These are phyloP conservation scores for Angophora floribunda DNA, from an alignment of 345 rosid genomes.

Conservation along the genomic window DNA sequence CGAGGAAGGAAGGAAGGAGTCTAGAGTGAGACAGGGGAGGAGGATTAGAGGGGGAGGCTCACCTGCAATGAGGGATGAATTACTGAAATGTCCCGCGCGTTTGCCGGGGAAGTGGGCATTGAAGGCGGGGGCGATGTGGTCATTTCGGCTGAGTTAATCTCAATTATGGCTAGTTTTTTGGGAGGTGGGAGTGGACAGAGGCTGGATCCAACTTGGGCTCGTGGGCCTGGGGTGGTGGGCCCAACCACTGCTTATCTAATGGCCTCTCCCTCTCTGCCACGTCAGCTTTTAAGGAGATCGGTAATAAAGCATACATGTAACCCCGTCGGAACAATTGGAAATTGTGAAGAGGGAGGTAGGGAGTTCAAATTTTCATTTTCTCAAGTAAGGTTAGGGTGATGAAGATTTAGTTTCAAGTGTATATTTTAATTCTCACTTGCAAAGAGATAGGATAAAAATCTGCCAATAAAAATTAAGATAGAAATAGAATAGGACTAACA, in stretches of 20 bases:
- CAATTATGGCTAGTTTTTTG: neutral
- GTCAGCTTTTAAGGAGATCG: neutral
- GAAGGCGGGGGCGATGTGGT: neutral
- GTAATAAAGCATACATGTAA: neutral
- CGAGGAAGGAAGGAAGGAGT: neutral
- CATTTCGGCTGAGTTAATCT: neutral
- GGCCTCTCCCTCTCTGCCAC: neutral
- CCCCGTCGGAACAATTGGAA: rapidly evolving
- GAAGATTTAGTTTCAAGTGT: no score
- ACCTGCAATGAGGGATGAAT: rapidly evolving
- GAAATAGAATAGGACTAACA: no score
- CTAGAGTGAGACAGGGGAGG: neutral
- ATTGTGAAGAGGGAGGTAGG: no score
- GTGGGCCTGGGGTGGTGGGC: neutral
- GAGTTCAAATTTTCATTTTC: no score
- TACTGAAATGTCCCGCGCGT: neutral
- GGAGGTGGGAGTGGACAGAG: neutral
- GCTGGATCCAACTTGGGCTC: neutral
- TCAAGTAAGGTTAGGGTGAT: no score
- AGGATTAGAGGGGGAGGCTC: neutral
- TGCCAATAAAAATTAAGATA: no score
- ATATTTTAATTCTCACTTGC: no score
- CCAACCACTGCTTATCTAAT: neutral
- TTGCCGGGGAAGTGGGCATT: rapidly evolving
- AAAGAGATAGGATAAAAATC: no score